Base-by-base conservation (phyloP, 1,284 basidiomycete genomes). In the Cutaneotrichosporon spelunceum region DNA sequence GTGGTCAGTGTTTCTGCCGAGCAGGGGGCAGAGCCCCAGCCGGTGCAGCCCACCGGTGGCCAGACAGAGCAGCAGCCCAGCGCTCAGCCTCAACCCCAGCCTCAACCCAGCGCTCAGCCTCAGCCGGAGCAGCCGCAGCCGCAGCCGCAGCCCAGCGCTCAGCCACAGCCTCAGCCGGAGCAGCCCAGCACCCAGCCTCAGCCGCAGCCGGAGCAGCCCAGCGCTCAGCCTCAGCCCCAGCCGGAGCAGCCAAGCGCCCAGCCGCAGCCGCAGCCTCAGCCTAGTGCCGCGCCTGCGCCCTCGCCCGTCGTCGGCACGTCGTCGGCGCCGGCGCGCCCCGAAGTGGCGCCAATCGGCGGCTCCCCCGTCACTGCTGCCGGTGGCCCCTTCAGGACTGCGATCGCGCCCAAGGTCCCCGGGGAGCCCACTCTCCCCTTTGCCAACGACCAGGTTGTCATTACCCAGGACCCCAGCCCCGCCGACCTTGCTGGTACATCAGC, bases 391-490 rank as follows among this genome's bases (percentile, higher is more conserved):
- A 39, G 21, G 21, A 53, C 33, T 33, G 23, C 23, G 23, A 21
- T 16, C 11, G 24, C 19, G 16, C 1, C 26, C 33, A 39, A 23
- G 16, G n/a, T n/a, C 21, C 34, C 36, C 5, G 42, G 42, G 65
- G 69, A 85, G 66, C 66, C 27, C 42, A 45, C 36, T n/a, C 21
- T 23, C 44, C 27, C 56, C 23, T 49, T 50, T 33, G 79, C 84
- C n/a, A 84, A 85, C 62, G 81, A 81, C 16, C 72, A 83, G 3
- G 45, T 47, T 24, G 3, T 45, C 26, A 36, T 21, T 1, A 56
- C 61, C 9, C 83, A 85, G 59, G 84, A 85, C 39, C 50, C 52
- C 44, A 66, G 70, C 47, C 66, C 56, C 9, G 69, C 66, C 29
- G 71, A 70, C 52, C 49, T 53, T 27, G 56, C 48, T 11, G 63